A percentile compares a stretch with the other conserved stretches of the same genome.
Conservation (phyloP, 768 basidiomycete genomes). For the Rhodotorula toruloides region DNA sequence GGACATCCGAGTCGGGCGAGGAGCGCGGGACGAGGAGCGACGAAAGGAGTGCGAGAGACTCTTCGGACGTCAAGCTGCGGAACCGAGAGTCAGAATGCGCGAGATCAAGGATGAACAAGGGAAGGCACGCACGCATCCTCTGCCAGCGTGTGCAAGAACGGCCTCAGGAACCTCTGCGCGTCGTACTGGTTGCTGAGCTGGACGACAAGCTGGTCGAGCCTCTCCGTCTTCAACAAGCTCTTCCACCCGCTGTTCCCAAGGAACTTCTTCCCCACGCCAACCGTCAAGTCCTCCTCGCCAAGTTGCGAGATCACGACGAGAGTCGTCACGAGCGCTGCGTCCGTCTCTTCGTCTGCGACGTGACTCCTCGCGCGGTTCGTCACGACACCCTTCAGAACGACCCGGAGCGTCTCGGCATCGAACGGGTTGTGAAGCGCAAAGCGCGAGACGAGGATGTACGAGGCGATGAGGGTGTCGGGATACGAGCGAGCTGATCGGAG, state of each 20-base stretch:
- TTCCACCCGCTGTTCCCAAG: constrained; percentile 49
- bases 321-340: constrained; percentile 55
- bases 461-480: constrained; percentile 31
- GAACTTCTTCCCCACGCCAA: constrained; percentile 58
- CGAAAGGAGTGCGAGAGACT: constrained; percentile 16
- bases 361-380: constrained; percentile 49
- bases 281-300: constrained; percentile 41
- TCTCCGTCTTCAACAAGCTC: constrained; percentile 44
- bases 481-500: constrained; percentile 28
- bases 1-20: constrained; percentile 8
- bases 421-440: constrained; percentile 65
- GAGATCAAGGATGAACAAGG: too few relatives aligned
- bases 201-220: constrained; percentile 53
- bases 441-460: constrained; percentile 66
- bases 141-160: constrained; percentile 37
- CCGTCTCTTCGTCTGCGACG: constrained; percentile 32
- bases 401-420: constrained; percentile 57
- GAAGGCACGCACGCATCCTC: constrained; percentile 19
- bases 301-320: constrained; percentile 56
- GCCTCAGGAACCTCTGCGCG: constrained; percentile 55
- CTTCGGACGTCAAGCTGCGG: constrained; percentile 12
- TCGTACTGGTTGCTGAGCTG: constrained; percentile 53
- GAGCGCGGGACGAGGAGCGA: constrained; percentile 24
- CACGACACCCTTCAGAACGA: constrained; percentile 56
- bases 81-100: neutral